A percentile compares a stretch with the other conserved stretches of the same genome.
These are phyloP conservation scores for Backusella parvicylindrica DNA, from an alignment of 192 early-diverging fungal genomes.

Conservation along the genomic window DNA sequence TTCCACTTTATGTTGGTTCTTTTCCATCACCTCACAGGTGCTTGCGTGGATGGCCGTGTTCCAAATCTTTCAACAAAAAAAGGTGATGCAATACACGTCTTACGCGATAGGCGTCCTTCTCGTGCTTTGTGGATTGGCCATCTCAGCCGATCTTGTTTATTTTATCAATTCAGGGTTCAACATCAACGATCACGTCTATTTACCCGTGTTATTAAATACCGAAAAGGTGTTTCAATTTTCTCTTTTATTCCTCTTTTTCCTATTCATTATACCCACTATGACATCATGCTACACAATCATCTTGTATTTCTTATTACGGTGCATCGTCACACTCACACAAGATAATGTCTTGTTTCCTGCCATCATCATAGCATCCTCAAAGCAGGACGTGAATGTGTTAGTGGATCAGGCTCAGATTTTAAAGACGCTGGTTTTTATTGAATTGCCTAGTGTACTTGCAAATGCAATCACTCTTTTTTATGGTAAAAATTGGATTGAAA, in stretches of 20 bases:
- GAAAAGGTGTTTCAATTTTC: not conserved
- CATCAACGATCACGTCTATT: not conserved
- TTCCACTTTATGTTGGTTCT: not conserved
- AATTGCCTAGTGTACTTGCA: not conserved
- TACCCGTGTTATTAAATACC: not conserved
- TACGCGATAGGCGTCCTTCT: not conserved
- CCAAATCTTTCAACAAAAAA: not conserved
- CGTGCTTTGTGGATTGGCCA: not conserved
- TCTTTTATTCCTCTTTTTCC: not conserved
- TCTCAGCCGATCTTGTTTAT: not conserved
- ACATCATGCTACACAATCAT: not conserved
- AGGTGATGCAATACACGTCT: not conserved
- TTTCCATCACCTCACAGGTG: not conserved
- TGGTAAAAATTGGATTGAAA: not conserved
- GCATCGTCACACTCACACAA: not conserved
- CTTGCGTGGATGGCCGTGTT: not conserved
- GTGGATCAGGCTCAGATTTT: not conserved
- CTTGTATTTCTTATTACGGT: not conserved
- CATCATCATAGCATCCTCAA: not conserved
- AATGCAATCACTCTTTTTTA: not conserved
- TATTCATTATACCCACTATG: not conserved
- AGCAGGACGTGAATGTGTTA: not conserved
- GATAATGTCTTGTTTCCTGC: not conserved
- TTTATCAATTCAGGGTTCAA: not conserved
- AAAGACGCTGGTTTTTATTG: not conserved